phyloP scores from a whole-genome alignment of 495 filamentous ascomycete species.

The Penicillium mononematosum region DNA sequence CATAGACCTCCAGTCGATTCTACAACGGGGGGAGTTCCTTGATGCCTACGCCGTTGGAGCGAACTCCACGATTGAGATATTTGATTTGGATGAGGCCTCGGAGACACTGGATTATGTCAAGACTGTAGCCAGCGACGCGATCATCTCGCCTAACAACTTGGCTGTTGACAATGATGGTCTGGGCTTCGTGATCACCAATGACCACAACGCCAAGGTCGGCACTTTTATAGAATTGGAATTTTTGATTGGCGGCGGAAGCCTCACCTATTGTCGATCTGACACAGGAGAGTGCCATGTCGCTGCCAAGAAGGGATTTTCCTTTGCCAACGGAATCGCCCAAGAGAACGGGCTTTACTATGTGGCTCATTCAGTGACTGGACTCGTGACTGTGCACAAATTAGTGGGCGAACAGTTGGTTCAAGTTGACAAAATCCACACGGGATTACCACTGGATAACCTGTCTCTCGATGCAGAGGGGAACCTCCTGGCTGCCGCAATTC shows the following conservation, averaged over 20 bases:
- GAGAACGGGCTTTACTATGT: not conserved
- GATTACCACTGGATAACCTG: slow-evolving; percentile 33
- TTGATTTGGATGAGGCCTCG: not conserved
- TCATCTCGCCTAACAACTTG: not conserved
- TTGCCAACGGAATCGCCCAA: not conserved
- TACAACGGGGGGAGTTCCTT: not conserved
- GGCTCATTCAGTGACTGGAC: not conserved
- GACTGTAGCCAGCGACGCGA: not conserved
- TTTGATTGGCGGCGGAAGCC: not conserved
- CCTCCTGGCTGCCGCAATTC: slow-evolving; percentile 33
- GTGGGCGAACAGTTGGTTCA: not conserved
- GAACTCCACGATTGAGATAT: not conserved
- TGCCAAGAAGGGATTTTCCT: not conserved
- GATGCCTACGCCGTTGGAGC: not conserved
- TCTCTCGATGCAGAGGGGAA: slow-evolving; percentile 38
- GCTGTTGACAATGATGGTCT: not conserved
- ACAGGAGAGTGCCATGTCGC: not conserved
- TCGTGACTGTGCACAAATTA: not conserved
- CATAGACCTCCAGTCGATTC: not conserved
- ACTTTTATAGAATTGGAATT: not conserved
- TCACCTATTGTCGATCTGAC: not conserved
- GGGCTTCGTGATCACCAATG: not conserved
- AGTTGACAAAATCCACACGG: not conserved
- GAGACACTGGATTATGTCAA: not conserved
- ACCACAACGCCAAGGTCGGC: not conserved